These are phyloP conservation scores for Botrytis paeoniae DNA, from an alignment of 2,329 filamentous ascomycete genomes.

Conservation along the genomic window DNA sequence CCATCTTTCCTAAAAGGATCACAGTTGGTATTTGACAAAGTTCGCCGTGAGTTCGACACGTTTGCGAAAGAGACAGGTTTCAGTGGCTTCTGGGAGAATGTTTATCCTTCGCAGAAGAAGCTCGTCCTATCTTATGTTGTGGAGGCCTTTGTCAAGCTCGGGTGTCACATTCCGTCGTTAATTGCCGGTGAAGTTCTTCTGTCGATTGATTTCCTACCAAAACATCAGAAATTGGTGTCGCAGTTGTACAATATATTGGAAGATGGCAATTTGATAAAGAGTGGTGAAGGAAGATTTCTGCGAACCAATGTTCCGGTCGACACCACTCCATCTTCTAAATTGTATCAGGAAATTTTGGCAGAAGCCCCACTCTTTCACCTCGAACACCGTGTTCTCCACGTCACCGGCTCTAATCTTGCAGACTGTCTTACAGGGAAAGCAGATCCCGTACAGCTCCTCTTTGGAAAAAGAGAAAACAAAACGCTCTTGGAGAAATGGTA, in stretches of 20 bases:
- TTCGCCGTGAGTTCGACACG: neutral
- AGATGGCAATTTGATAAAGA: neutral
- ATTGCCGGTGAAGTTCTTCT: neutral
- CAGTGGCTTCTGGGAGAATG: neutral
- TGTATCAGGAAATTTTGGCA: conserved; percentile 35
- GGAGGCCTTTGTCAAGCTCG: neutral
- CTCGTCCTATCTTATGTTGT: neutral
- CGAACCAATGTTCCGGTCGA: conserved; percentile 21
- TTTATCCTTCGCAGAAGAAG: neutral
- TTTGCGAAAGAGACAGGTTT: neutral
- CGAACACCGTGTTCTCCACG: conserved; percentile 32
- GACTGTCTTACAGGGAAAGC: conserved; percentile 24
- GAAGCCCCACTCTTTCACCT: conserved; percentile 31
- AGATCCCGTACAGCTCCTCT: conserved; percentile 31
- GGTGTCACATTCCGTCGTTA: neutral
- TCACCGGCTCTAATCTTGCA: conserved; percentile 23
- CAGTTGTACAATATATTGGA: neutral
- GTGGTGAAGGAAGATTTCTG: neutral
- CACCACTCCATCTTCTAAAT: conserved; percentile 16
- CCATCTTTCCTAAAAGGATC: neutral
- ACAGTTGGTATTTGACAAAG: neutral
- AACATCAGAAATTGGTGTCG: neutral
- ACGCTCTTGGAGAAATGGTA: neutral
- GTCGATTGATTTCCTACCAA: neutral
- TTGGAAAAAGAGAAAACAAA: conserved; percentile 26